phyloP scores from a whole-genome alignment of 345 rosid genomes.

The Salix udensis region DNA sequence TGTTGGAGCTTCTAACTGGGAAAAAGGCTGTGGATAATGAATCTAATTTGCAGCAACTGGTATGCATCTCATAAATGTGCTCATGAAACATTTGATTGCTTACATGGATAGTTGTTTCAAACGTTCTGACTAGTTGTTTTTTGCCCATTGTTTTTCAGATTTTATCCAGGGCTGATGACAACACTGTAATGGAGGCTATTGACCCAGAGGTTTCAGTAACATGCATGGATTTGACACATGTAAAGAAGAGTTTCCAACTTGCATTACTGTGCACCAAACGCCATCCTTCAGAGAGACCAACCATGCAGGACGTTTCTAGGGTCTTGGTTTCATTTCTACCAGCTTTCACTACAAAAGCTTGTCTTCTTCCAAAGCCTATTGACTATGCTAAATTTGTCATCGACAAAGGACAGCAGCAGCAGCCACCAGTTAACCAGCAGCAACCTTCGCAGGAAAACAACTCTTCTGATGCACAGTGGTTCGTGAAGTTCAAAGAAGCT shows the following conservation, averaged over 20 bases:
- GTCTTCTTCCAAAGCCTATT: slow-evolving; percentile 29
- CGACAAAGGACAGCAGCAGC: slow-evolving; percentile 40
- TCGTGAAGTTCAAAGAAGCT: slow-evolving; percentile 57
- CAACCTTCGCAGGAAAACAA: slow-evolving; percentile 31
- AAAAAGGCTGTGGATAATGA: slow-evolving; percentile 93
- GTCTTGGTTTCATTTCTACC: slow-evolving; percentile 68
- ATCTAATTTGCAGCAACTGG: slow-evolving; percentile 89
- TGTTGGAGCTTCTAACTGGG: slow-evolving; percentile 90
- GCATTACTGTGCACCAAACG: slow-evolving; percentile 78
- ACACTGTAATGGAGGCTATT: slow-evolving; percentile 88
- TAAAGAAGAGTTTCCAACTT: slow-evolving; percentile 69
- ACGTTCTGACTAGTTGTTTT: background rate
- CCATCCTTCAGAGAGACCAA: slow-evolving; percentile 69
- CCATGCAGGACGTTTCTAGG: slow-evolving; percentile 83
- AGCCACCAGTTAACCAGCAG: slow-evolving; percentile 18
- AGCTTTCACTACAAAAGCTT: slow-evolving; percentile 36
- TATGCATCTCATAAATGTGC: slow-evolving; percentile 13
- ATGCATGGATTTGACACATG: slow-evolving; percentile 56
- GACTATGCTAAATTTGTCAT: slow-evolving; percentile 48
- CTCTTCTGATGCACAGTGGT: slow-evolving; percentile 68
- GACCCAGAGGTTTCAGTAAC: slow-evolving; percentile 87
- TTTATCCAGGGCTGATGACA: slow-evolving; percentile 62
- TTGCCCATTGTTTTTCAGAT: slow-evolving; percentile 37
- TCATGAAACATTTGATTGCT: background rate
- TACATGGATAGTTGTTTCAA: background rate